Evolutionary conservation across 257 asterid species (phyloP).

Genomic region (Craterostigma plantagineum): DNA sequence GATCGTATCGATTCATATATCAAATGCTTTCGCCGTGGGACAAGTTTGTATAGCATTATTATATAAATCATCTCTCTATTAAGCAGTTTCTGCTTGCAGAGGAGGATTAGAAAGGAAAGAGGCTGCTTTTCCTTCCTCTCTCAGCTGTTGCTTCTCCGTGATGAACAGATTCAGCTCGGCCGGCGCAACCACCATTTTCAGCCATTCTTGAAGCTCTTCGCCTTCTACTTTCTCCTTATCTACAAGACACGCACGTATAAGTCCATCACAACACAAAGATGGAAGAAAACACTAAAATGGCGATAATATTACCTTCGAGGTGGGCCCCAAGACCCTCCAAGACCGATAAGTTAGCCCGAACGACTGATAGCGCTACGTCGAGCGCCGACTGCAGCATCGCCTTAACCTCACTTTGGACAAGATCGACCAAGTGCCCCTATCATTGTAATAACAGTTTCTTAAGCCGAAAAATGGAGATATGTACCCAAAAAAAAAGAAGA

Average conservation of each 20-base stretch:
- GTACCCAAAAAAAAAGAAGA: too few relatives aligned
- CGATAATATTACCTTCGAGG: constrained; percentile 44
- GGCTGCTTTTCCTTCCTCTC: too few relatives aligned
- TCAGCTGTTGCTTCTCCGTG: constrained; percentile 33
- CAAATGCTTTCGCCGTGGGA: too few relatives aligned
- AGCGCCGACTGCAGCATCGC: constrained; percentile 81
- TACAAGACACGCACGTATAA: constrained; percentile 7
- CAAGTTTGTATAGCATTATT: too few relatives aligned
- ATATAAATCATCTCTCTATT: too few relatives aligned
- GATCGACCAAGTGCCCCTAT: constrained; percentile 94
- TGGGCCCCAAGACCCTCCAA: constrained; percentile 89
- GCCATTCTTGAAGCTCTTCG: constrained; percentile 81
- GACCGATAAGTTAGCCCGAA: constrained; percentile 79
- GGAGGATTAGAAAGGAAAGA: too few relatives aligned
- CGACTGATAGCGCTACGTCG: constrained; percentile 75
- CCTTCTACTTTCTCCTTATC: constrained; percentile 96
- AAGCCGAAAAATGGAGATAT: too few relatives aligned
- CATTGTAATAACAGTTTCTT: too few relatives aligned
- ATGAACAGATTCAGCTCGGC: constrained; percentile 67
- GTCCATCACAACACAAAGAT: neutral
- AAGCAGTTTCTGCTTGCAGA: too few relatives aligned
- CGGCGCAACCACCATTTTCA: constrained; percentile 81
- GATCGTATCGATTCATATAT: too few relatives aligned
- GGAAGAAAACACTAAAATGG: neutral
- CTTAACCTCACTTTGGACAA: constrained; percentile 84